Conservation (phyloP, 2,329 filamentous ascomycete genomes). For the Xylaria polymorpha region DNA sequence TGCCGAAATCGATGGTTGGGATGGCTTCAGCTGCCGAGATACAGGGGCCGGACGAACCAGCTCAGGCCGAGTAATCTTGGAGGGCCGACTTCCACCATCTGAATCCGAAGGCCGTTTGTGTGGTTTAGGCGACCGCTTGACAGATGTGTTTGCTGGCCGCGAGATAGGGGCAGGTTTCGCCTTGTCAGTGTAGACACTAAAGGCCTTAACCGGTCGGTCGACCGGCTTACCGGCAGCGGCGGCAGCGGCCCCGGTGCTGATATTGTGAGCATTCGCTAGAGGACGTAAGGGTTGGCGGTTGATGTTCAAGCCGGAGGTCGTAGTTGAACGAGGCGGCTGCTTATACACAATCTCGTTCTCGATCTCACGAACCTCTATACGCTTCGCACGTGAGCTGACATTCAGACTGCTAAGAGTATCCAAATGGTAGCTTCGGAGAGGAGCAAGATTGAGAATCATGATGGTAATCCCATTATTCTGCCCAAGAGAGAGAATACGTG, state of each 20-base stretch:
- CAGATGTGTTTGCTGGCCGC: conserved; percentile 42
- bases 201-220: conserved; percentile 82
- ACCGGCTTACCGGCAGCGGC: conserved; percentile 63
- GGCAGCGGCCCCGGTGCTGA: conserved; percentile 69
- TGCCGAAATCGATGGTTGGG: conserved; percentile 63
- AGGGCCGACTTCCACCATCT: conserved; percentile 50
- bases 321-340: conserved; percentile 70
- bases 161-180: conserved; percentile 56
- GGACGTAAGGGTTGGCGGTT: conserved; percentile 81
- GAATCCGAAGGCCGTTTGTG: conserved; percentile 59
- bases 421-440: conserved; percentile 90
- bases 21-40: conserved; percentile 37
- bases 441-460: conserved; percentile 95
- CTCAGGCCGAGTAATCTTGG: conserved; percentile 46
- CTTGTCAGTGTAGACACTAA: conserved; percentile 87
- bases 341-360: conserved; percentile 95
- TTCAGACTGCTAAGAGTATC: conserved; percentile 95
- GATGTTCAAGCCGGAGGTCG: conserved; percentile 51
- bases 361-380: conserved; percentile 94
- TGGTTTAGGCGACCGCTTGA: conserved; percentile 45
- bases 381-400: conserved; percentile 94
- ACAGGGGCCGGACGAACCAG: conserved; percentile 38
- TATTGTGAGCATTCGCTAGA: conserved; percentile 79
- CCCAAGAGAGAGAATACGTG: conserved; percentile 87
- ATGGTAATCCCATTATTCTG: conserved; percentile 96